A percentile compares a stretch with the other conserved stretches of the same genome.
Evolutionary conservation across 345 rosid genomes (phyloP).

Genomic region (Arabidopsis thaliana): TAIR10.1 NC_003071.7:17811001-17811500

Average conservation of each 20-base stretch:
- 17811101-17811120: neutral
- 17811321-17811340: conserved; percentile 26
- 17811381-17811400: neutral
- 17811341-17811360: conserved; percentile 24
- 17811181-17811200: conserved; percentile 16
- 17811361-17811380: neutral
- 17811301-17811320: conserved; percentile 22
- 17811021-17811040: neutral
- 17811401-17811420: neutral
- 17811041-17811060: too few relatives aligned
- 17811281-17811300: conserved; percentile 28
- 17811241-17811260: conserved; percentile 3
- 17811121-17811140: conserved; percentile 28
- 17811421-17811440: neutral
- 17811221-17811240: conserved; percentile 35
- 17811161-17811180: conserved; percentile 14
- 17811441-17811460: neutral
- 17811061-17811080: neutral
- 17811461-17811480: conserved; percentile 25
- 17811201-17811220: conserved; percentile 26
- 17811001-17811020: neutral
- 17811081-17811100: neutral
- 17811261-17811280: conserved; percentile 30
- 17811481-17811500: conserved; percentile 28
- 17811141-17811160: conserved; percentile 41